These are phyloP conservation scores for Scortechinia acanthostroma DNA, from an alignment of 2,329 filamentous ascomycete genomes.

Conservation along the genomic window DNA sequence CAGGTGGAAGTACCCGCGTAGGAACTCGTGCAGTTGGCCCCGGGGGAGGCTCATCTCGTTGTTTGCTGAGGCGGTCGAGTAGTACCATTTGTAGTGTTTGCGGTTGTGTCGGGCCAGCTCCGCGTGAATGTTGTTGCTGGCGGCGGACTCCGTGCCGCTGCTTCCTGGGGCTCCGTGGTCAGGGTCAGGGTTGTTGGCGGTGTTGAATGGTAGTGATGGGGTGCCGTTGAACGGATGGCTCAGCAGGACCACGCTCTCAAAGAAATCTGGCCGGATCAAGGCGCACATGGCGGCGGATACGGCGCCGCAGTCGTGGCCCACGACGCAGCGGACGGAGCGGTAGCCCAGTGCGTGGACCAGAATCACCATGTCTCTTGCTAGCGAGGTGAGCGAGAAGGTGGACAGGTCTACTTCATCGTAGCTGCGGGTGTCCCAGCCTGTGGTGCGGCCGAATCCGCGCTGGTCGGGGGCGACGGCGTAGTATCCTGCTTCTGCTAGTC, in stretches of 20 bases:
- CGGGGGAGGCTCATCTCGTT: constrained; percentile 37
- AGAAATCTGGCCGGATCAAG: constrained; percentile 57
- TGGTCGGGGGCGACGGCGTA: constrained; percentile 63
- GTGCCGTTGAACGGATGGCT: constrained; percentile 55
- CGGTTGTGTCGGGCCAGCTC: constrained; percentile 42
- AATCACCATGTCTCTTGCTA: constrained; percentile 55
- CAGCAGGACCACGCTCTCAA: constrained; percentile 53
- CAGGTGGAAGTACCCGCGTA: constrained; percentile 62
- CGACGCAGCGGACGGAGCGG: constrained; percentile 43
- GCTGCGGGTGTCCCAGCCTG: constrained; percentile 42
- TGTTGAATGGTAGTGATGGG: constrained; percentile 36
- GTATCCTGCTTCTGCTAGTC: constrained; percentile 51
- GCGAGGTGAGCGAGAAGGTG: constrained; percentile 45
- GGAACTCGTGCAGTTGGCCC: constrained; percentile 46
- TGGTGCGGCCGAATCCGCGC: constrained; percentile 62
- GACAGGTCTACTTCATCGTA: constrained; percentile 44
- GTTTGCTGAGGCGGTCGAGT: constrained; percentile 37
- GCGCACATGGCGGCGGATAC: constrained; percentile 51
- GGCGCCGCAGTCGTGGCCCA: constrained; percentile 64
- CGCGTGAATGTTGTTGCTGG: constrained; percentile 33
- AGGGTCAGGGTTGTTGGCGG: constrained; percentile 18
- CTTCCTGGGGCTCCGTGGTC: constrained; percentile 8
- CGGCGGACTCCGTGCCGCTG: neutral
- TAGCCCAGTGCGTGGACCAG: constrained; percentile 56
- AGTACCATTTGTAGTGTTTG: constrained; percentile 68